A percentile compares a stretch with the other conserved stretches of the same genome.
Evolutionary conservation across 441 rosid genomes (phyloP).

Genomic region (Eutrema salsugineum): DNA sequence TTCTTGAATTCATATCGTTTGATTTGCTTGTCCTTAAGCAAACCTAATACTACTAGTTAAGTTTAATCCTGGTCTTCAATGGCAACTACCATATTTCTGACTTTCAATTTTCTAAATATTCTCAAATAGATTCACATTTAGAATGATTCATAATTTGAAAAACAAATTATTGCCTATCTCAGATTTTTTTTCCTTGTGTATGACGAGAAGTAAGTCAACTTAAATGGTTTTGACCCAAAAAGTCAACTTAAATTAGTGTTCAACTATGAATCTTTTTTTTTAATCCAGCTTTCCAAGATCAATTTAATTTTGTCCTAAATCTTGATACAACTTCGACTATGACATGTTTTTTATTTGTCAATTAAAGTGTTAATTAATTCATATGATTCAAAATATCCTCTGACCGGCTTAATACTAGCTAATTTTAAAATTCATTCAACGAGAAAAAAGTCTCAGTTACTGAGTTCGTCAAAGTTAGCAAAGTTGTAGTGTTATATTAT

Average conservation of each 20-base stretch:
- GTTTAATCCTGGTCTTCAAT: background rate
- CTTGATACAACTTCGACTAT: background rate
- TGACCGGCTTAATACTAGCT: background rate
- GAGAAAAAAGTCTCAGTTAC: background rate
- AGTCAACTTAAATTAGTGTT: background rate
- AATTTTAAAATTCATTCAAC: background rate
- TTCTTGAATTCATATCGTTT: background rate
- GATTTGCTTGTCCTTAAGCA: background rate
- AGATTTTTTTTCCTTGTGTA: background rate
- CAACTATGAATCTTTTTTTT: background rate
- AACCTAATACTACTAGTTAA: background rate
- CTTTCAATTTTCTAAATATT: background rate
- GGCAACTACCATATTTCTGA: conserved; percentile 4
- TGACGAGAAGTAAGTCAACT: background rate
- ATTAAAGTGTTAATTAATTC: background rate
- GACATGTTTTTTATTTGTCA: background rate
- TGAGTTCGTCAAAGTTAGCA: background rate
- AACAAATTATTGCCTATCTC: background rate
- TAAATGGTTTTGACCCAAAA: background rate
- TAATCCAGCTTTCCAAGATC: background rate
- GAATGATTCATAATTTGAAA: background rate
- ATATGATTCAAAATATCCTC: background rate
- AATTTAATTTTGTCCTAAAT: background rate
- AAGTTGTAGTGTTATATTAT: background rate
- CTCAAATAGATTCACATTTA: background rate